Conservation (phyloP, 2,329 filamentous ascomycete species). For the Trichoderma atrobrunneum region DNA sequence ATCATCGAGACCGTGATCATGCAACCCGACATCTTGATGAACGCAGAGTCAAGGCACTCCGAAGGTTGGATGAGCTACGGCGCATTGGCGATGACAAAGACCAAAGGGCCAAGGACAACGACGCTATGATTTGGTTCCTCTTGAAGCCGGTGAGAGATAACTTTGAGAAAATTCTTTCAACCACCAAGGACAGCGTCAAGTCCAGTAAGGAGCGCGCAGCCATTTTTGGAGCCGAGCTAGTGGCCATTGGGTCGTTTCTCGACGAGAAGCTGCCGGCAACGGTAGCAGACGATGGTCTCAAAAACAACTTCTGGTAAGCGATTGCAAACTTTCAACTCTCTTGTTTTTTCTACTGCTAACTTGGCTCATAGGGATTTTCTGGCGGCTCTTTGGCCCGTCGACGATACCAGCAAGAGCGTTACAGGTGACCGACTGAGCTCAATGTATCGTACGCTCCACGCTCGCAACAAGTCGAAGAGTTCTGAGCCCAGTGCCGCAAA, state of each 20-base stretch:
- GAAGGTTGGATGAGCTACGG: slow-evolving; percentile 43
- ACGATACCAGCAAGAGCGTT: slow-evolving; percentile 43
- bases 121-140: slow-evolving; percentile 48
- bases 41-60: slow-evolving; percentile 40
- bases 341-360: slow-evolving; percentile 24
- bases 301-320: slow-evolving; percentile 51
- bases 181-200: slow-evolving; percentile 61
- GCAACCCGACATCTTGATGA: slow-evolving; percentile 38
- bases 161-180: slow-evolving; percentile 57
- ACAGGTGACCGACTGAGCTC: slow-evolving; percentile 44
- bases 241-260: slow-evolving; percentile 62
- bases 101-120: slow-evolving; percentile 44
- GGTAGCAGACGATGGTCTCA: slow-evolving; percentile 40
- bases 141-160: slow-evolving; percentile 60
- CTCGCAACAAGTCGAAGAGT: slow-evolving; percentile 32
- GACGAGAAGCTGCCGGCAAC: slow-evolving; percentile 45
- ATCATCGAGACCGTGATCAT: slow-evolving; percentile 33
- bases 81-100: slow-evolving; percentile 50
- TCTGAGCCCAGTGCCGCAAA: slow-evolving; percentile 30
- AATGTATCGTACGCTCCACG: slow-evolving; percentile 43
- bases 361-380: slow-evolving; percentile 40
- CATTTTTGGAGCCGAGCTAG: slow-evolving; percentile 59
- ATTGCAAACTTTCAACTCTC: neutral
- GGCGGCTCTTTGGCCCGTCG: slow-evolving; percentile 46
- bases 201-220: slow-evolving; percentile 60